Conservation (phyloP, 306 rosid genomes). For the Pterocarpus santalinus region DNA sequence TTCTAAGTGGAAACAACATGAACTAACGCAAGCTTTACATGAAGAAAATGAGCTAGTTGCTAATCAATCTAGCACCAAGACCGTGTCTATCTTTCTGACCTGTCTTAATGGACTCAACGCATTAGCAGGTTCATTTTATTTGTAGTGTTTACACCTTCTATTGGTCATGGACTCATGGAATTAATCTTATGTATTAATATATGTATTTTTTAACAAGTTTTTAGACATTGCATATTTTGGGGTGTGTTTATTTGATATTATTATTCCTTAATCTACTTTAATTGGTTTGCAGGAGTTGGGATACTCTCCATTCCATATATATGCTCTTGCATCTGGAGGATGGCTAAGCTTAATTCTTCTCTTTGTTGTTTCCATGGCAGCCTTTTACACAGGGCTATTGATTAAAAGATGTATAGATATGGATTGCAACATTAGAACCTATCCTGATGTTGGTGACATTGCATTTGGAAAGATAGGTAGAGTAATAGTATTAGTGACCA, state of each 20-base stretch:
- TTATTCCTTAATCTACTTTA: too few species aligned
- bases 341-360: constrained; percentile 77
- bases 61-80: too few species aligned
- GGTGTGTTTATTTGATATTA: too few species aligned
- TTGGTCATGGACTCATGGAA: too few species aligned
- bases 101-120: constrained; percentile 48
- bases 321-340: constrained; percentile 85
- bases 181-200: too few species aligned
- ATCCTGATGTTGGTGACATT: constrained; percentile 78
- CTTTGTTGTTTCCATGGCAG: constrained; percentile 51
- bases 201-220: too few species aligned
- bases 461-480: constrained; percentile 81
- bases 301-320: constrained; percentile 72
- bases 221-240: too few species aligned
- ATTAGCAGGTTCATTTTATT: constrained; percentile 33
- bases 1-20: too few species aligned
- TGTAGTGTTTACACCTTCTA: not conserved
- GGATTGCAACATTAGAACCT: constrained; percentile 61
- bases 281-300: constrained; percentile 69
- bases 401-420: constrained; percentile 82
- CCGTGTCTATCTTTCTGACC: constrained; percentile 1
- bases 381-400: constrained; percentile 71
- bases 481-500: constrained; percentile 54
- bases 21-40: too few species aligned
- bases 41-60: too few species aligned